Evolutionary conservation across 2,329 filamentous ascomycete genomes (phyloP), one percentile per base, ranked within the genome.

Genomic region (Aspergillus intermedius): DNA sequence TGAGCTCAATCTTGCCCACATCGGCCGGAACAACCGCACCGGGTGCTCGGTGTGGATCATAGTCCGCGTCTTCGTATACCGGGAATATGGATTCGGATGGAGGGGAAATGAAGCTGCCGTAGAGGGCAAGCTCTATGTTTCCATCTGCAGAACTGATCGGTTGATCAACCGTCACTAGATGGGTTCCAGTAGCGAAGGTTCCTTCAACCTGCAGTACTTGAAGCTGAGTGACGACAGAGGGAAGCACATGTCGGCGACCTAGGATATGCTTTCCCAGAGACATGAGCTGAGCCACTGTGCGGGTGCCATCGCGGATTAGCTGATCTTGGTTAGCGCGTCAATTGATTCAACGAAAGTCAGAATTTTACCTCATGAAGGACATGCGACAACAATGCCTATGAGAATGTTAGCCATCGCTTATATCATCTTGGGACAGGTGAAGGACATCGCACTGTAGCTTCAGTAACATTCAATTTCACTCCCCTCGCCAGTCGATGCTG

Each of bases 261-360:
- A 95, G 84, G 82, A 95, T 89, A 47, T 86, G 89, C 58, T 86
- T 81, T 58, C 90, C 90, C 50, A 94, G 78, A 51, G 80, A 74
- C 89, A 95, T 95, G 66, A 95, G 87, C 65, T 94, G 88, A 25
- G 89, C 84, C 44, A 95, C 90, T 9, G 79, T 85, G 72, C 95
- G 87, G 56, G 85, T 83, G 65, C 90, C 90, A 90, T 95, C 90
- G 67, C 90, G 89, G 66, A 95, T 91, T 62, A 95, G 84, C 78
- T 83, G 34, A 34, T 35, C 23, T 15, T 22, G 22, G 37, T 34
- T 15, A 37, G 25, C 43, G 3, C n/a, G 3, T 40, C 19, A 25
- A 7, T 50, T 9, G 10, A 22, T 52, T 46, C 2, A n/a, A 37
- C 44, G 42, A 42, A 23, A 17, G 9, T 17, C n/a, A 6, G 13